Conservation (phyloP, 768 basidiomycete genomes). For the Amanita rubescens region DNA sequence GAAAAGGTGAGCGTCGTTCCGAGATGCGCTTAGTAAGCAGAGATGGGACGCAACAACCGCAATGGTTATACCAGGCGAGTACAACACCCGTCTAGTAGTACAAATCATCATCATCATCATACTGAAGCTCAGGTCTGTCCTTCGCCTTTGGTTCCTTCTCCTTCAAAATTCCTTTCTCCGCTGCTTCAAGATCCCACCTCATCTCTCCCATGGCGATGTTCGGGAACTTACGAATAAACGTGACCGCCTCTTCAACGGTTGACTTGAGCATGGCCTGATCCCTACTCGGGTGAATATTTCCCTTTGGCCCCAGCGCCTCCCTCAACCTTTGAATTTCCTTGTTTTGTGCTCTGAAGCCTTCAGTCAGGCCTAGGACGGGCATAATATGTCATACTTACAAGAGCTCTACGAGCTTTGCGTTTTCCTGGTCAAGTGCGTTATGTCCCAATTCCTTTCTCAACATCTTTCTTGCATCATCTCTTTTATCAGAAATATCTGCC, state of each 20-base stretch:
- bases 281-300: neutral
- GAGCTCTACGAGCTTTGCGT: constrained; percentile 20
- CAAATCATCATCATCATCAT: constrained; percentile 11
- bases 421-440: constrained; percentile 27
- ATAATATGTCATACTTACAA: constrained; percentile 24
- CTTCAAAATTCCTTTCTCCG: constrained; percentile 26
- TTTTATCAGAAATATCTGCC: constrained; percentile 17
- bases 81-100: too few relatives aligned
- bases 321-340: neutral
- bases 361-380: constrained; percentile 2
- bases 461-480: constrained; percentile 24
- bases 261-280: constrained; percentile 17
- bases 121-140: constrained; percentile 13
- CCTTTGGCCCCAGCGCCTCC: neutral
- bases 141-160: constrained; percentile 9
- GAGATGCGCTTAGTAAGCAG: too few relatives aligned
- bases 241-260: constrained; percentile 19
- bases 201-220: constrained; percentile 13
- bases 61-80: too few relatives aligned
- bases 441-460: constrained; percentile 20
- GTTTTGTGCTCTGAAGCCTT: neutral
- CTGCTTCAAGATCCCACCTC: constrained; percentile 20
- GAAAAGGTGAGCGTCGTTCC: too few relatives aligned
- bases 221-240: constrained; percentile 21
- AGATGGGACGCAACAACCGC: too few relatives aligned